Percentiles rank a stretch among this genome's conserved stretches.
Evolutionary conservation across 345 rosid species (phyloP).

Genomic region (Erysimum cheiranthoides): DNA sequence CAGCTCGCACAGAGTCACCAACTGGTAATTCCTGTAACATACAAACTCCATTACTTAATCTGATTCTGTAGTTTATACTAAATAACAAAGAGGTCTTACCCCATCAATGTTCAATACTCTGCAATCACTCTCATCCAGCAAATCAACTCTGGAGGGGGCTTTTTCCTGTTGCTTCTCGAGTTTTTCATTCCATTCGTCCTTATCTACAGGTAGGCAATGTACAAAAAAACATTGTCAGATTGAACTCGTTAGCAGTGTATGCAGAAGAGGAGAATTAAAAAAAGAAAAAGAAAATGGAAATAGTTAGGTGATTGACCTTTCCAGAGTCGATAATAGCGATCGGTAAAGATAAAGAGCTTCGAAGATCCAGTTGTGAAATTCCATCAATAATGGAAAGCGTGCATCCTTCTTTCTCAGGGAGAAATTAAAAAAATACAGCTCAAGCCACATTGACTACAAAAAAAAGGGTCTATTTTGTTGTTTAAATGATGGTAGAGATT

Average conservation of each 20-base stretch:
- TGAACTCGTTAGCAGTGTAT: not conserved
- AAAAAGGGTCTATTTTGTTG: not conserved
- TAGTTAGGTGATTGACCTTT: constrained; percentile 54
- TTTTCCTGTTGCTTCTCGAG: constrained; percentile 55
- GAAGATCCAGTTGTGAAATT: constrained; percentile 47
- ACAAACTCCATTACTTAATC: constrained; percentile 12
- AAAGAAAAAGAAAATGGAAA: not conserved
- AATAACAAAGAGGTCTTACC: constrained; percentile 47
- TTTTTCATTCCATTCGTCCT: constrained; percentile 56
- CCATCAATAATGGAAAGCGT: constrained; percentile 46
- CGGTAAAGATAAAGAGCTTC: constrained; percentile 57
- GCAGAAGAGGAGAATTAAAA: not conserved
- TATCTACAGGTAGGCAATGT: constrained; percentile 54
- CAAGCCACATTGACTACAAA: too few relatives aligned
- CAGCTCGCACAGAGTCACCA: constrained; percentile 51
- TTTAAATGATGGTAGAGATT: constrained; percentile 1
- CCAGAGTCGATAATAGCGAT: constrained; percentile 61
- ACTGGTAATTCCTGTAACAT: constrained; percentile 61
- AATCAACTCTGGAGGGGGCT: constrained; percentile 63
- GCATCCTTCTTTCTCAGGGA: constrained; percentile 54
- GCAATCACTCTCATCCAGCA: constrained; percentile 58
- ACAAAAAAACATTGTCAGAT: constrained; percentile 15
- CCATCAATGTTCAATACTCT: constrained; percentile 56
- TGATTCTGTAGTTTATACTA: not conserved
- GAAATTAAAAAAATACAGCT: too few relatives aligned